Evolutionary conservation across 495 filamentous ascomycete species (phyloP).

Genomic region (Xylaria sp.): DNA sequence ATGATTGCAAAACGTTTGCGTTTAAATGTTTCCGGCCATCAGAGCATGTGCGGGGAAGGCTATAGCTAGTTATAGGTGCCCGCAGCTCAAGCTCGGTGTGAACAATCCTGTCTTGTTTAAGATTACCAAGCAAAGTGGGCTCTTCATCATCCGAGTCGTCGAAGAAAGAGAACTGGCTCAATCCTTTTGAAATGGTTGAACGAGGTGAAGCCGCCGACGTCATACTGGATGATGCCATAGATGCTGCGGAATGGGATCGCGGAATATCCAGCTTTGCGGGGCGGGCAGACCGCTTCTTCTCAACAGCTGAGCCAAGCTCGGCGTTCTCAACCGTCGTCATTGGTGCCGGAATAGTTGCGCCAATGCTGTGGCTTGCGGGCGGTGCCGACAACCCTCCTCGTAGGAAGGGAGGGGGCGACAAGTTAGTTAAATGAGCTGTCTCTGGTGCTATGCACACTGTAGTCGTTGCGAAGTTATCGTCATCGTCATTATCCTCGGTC

Average conservation of each 20-base stretch:
- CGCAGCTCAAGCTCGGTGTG: conserved; percentile 26
- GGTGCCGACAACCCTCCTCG: conserved; percentile 42
- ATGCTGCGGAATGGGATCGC: conserved; percentile 47
- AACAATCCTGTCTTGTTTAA: conserved; percentile 9
- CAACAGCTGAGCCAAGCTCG: conserved; percentile 1
- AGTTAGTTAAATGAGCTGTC: conserved; percentile 46
- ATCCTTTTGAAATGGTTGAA: conserved; percentile 35
- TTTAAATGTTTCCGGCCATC: conserved; percentile 33
- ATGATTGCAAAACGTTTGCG: conserved; percentile 24
- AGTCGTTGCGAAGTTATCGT: conserved; percentile 61
- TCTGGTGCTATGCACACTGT: conserved; percentile 42
- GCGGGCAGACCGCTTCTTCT: conserved; percentile 5
- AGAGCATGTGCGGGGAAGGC: conserved; percentile 45
- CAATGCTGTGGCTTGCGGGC: conserved; percentile 26
- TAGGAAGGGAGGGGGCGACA: conserved; percentile 58
- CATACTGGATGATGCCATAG: conserved; percentile 44
- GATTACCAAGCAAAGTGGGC: conserved; percentile 29
- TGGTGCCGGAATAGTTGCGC: not conserved
- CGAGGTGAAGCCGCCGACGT: conserved; percentile 38
- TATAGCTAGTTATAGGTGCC: conserved; percentile 50
- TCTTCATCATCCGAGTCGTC: conserved; percentile 51
- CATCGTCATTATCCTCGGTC: conserved; percentile 52
- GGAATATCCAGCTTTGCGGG: conserved; percentile 31
- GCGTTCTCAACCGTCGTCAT: conserved; percentile 14
- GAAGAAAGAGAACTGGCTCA: conserved; percentile 48